Base-by-base conservation (phyloP, 148 eudicot genomes). In the Euryodendron excelsum region DNA sequence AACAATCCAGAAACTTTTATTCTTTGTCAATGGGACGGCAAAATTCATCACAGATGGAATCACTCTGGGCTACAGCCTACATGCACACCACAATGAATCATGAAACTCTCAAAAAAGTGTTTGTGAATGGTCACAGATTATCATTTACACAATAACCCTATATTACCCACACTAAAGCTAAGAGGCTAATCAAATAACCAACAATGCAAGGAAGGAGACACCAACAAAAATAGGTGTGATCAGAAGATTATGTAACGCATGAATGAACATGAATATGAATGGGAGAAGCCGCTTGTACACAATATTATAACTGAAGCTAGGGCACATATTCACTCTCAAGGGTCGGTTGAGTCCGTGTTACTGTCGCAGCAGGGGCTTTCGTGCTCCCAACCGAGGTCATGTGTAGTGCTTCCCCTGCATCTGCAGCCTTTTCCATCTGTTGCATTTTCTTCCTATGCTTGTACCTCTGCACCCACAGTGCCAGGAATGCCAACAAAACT, bases 291-390 rank as follows among this genome's bases (percentile, higher is more conserved):
- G 81, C 82, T 85, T 80, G 84, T 82, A 80, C 79, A 77, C 31
- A 36, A 61, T 41, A 68, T 45, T 41, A 68, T 52, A 64, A 78
- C 55, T 69, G 47, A 65, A 79, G 64, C 87, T 79, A 93, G 27
- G 97, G 93, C 50, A 90, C 93, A 58, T 90, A 91, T 84, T 93
- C 97, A 2, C 89, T 83, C 89, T 93, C 99, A 15, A 91, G 82
- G 44, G 88, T 81, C 0, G 99, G 99, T 65, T 93, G 94, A 23
- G 99, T 95, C 63, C 99, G 79, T 3, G 97, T 93, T 72, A 85
- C 90, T 39, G 82, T 87, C 5, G 99, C 99, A 25, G 94, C 87
- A 3, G 98, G 99, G 61, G 98, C 97, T 86, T 81, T 91, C 48
- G 82, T 87, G 78, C 80, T 86, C 45, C 99, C 99, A 36, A 93